These are phyloP conservation scores for Picocystis sp. DNA, from an alignment of 163 green algal genomes.

Conservation along the genomic window DNA sequence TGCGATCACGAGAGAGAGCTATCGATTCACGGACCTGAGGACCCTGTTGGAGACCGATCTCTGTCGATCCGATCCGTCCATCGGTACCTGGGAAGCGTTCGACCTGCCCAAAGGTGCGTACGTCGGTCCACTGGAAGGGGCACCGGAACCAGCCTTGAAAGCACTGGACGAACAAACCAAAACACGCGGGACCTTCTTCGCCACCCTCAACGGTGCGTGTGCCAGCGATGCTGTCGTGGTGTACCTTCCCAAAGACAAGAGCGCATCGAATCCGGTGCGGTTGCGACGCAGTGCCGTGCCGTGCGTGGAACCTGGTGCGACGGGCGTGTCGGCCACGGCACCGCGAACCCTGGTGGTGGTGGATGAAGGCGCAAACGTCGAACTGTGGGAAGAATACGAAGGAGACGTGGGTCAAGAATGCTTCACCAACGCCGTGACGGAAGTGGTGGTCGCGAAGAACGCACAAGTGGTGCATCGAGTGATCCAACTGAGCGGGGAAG, in stretches of 20 bases:
- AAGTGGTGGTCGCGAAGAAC: conserved; percentile 33
- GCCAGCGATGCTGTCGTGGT: conserved; percentile 45
- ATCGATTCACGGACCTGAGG: conserved; percentile 65
- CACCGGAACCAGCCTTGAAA: no score
- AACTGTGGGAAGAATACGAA: conserved; percentile 67
- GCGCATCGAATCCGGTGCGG: neutral
- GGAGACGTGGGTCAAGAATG: conserved; percentile 13
- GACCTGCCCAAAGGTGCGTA: no score
- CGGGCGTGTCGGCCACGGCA: conserved; percentile 14
- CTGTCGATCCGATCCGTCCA: neutral
- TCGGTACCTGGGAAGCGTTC: no score
- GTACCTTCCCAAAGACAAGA: conserved; percentile 22
- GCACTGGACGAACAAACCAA: neutral
- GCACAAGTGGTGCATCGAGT: conserved; percentile 27
- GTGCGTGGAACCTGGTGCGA: neutral
- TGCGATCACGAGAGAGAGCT: conserved; percentile 45
- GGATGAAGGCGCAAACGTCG: conserved; percentile 20
- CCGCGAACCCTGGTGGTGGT: conserved; percentile 51
- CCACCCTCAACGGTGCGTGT: conserved; percentile 47
- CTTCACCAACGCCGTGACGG: conserved; percentile 40
- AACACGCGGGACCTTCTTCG: conserved; percentile 31
- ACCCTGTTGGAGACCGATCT: conserved; percentile 26
- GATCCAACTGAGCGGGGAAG: conserved; percentile 29
- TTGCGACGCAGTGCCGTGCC: neutral
- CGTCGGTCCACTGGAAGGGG: no score